Evolutionary conservation across 441 rosid genomes (phyloP).

Genomic region (Iberis amara): DNA sequence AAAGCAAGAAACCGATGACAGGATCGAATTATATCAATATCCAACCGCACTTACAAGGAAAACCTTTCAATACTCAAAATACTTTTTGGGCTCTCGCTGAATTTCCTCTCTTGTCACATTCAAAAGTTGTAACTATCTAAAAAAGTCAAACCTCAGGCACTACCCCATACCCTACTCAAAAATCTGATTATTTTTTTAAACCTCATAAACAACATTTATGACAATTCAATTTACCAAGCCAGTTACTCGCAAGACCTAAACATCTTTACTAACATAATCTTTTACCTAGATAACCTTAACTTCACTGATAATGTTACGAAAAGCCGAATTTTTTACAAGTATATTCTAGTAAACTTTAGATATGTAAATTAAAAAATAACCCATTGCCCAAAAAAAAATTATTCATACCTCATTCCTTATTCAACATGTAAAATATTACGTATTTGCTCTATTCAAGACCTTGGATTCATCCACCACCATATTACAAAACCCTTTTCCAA

Average conservation of each 20-base stretch:
- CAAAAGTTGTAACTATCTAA: too few species aligned
- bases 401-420: not conserved
- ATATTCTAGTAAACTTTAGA: not conserved
- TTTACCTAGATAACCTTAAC: not conserved
- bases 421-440: not conserved
- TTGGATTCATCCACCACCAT: not conserved
- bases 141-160: too few species aligned
- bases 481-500: not conserved
- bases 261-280: not conserved
- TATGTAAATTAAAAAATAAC: not conserved
- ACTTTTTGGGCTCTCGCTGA: not conserved
- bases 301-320: not conserved
- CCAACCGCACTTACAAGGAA: not conserved
- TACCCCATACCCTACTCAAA: not conserved
- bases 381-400: not conserved
- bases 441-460: not conserved
- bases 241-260: not conserved
- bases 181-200: not conserved
- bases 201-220: not conserved
- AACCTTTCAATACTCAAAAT: not conserved
- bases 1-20: not conserved
- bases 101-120: not conserved
- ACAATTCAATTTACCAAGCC: not conserved
- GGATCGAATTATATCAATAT: not conserved
- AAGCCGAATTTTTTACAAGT: not conserved